Evolutionary conservation across 148 eudicot genomes (phyloP).

Genomic region (Polygonum maritimum): DNA sequence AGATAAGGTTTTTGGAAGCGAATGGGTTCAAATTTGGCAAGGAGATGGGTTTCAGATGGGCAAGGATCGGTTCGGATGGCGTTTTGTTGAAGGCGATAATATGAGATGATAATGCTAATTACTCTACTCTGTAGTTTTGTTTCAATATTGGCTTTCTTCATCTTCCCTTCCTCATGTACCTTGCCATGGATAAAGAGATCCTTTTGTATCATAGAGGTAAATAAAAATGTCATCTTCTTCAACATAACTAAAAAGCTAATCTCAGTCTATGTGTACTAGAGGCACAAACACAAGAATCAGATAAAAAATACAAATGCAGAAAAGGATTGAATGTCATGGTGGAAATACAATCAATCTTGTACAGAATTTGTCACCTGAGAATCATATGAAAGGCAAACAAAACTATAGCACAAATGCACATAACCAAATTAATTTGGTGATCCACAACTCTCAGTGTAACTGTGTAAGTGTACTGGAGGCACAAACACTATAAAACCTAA

Average conservation of each 20-base stretch:
- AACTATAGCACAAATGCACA: too few relatives aligned
- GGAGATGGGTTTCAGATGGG: background rate
- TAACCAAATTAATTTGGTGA: too few relatives aligned
- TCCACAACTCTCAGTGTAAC: too few relatives aligned
- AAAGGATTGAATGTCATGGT: background rate
- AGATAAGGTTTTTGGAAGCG: background rate
- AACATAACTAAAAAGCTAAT: too few relatives aligned
- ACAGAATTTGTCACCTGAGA: background rate
- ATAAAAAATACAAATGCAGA: too few relatives aligned
- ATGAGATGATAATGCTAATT: background rate
- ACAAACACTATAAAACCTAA: background rate
- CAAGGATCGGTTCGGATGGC: background rate
- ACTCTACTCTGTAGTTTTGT: background rate
- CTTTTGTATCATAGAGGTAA: slow-evolving; percentile 3
- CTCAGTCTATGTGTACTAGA: too few relatives aligned
- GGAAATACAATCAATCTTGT: background rate
- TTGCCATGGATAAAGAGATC: background rate
- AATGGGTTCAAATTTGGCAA: background rate
- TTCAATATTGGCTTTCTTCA: background rate
- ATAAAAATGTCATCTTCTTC: background rate
- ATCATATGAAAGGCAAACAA: background rate
- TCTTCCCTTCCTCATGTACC: background rate
- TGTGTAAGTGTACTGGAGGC: background rate
- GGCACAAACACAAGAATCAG: too few relatives aligned
- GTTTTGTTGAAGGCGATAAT: background rate